Base-by-base conservation (phyloP, 805 yeast genomes). In the Candida verbasci region DNA sequence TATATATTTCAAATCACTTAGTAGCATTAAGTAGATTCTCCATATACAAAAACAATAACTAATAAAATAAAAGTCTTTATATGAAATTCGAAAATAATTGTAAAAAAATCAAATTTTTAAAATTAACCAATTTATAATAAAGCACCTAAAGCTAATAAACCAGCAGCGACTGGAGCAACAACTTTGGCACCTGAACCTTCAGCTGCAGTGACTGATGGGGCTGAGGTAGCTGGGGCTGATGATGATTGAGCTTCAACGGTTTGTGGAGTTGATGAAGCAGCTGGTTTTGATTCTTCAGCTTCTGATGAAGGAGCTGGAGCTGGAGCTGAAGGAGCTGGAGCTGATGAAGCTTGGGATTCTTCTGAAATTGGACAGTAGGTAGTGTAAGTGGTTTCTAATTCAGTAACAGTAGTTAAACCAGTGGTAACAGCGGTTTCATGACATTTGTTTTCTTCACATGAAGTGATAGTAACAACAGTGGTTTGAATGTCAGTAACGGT, bases 391-490 rank as follows among this genome's bases (percentile, higher is more conserved):
- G 47, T 56, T 33, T 44, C 45, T 34, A 49, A 47, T 38, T 51
- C 53, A 40, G 62, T 60, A 41, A 60, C 55, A 33, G 65, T 59
- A 47, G 64, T 60, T 29, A 59, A 41, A 52, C 65, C 66, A 32
- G 68, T 62, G 46, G 65, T 60, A 36, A 53, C 59, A 24, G 56
- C 49, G 16, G 36, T 43, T 25, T 49, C 43, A 12, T 41, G 29
- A n/a, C n/a, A n/a, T n/a, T n/a, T n/a, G n/a, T n/a, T n/a, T n/a
- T n/a, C n/a, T n/a, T n/a, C n/a, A n/a, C n/a, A n/a, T n/a, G n/a
- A n/a, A n/a, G n/a, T n/a, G n/a, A n/a, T n/a, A n/a, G n/a, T n/a
- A n/a, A n/a, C 49, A 31, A 60, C 59, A 22, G 65, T 56, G 39
- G 62, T 56, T 8, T 46, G 41, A 22, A 47, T 40, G 42, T 47